Evolutionary conservation across 495 filamentous ascomycete species (phyloP), one percentile per base, ranked within the genome.

Genomic region (Aspergillus egyptiacus): DNA sequence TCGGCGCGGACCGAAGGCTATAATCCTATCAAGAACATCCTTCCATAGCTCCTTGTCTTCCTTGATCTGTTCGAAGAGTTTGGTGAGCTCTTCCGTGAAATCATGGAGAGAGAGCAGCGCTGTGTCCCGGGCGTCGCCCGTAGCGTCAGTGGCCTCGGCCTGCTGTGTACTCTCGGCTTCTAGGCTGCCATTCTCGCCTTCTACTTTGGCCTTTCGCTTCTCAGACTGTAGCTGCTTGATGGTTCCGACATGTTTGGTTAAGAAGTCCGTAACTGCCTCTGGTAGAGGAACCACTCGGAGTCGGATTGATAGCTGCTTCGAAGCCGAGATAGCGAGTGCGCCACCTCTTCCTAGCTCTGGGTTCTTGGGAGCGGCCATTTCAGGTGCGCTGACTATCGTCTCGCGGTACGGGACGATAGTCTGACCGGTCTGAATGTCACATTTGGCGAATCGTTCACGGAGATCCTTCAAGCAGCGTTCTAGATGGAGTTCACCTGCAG

Each of bases 331-430:
- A 1, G 78, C 75, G 15, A 87, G 65, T 0, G 95, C 84, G 0
- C 80, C 83, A 25, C 93, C 93, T 60, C 94, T 77, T n/a, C 91
- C 89, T 18, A 96, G 70, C 3, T 91, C 88, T 48, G 89, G 86
- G 57, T 91, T 86, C 53, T 75, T 90, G 0, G 89, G 86, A 0
- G 90, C 80, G 2, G 89, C 80, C 93, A 98, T 98, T 62, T 98
- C 93, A 13, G 84, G 74, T 1, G 85, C 87, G 37, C 78, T 77
- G 27, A 95, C 83, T 35, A 95, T 96, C 2, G 87, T 89, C 66
- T 99, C 93, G 15, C 91, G 79, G 65, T 95, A 99, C 6, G 93
- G 93, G 5, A 99, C 93, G 44, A 97, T 97, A 2, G 94, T 89
- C 25, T 85, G 85, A 45, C 91, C 88, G 45, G 86, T 86, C 56